Conservation (phyloP, 176 grass and related monocot genomes). For the Oryza nivara region DNA sequence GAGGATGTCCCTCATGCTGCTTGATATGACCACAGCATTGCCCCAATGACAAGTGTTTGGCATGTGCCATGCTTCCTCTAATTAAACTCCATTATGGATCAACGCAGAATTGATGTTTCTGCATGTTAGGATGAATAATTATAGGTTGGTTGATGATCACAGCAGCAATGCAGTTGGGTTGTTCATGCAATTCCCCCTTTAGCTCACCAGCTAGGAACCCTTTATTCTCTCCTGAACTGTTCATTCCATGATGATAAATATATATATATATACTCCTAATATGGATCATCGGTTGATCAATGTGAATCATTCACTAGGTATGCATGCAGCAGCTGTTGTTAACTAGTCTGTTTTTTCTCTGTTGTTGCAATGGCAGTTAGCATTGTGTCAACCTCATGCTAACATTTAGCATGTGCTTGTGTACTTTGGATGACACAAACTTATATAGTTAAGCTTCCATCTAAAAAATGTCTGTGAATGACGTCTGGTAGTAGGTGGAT, state of each 20-base stretch:
- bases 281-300: neutral
- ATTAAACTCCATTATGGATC: constrained; percentile 13
- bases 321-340: neutral
- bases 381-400: constrained; percentile 33
- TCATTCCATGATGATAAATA: neutral
- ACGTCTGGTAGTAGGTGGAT: constrained; percentile 31
- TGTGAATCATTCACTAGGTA: neutral
- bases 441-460: constrained; percentile 10
- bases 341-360: neutral
- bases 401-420: constrained; percentile 44
- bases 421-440: neutral
- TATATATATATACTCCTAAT: no score
- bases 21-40: constrained; percentile 24
- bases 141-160: constrained; percentile 37
- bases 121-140: constrained; percentile 48
- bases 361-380: constrained; percentile 5
- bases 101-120: constrained; percentile 11
- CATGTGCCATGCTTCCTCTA: constrained; percentile 50
- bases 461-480: neutral
- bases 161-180: neutral
- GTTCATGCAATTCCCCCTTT: neutral
- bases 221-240: neutral
- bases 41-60: constrained; percentile 27
- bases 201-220: constrained; percentile 16
- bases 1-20: constrained; percentile 32